Evolutionary conservation across 495 filamentous ascomycete genomes (phyloP).

Genomic region (Paragyromitra xinjiangensis): DNA sequence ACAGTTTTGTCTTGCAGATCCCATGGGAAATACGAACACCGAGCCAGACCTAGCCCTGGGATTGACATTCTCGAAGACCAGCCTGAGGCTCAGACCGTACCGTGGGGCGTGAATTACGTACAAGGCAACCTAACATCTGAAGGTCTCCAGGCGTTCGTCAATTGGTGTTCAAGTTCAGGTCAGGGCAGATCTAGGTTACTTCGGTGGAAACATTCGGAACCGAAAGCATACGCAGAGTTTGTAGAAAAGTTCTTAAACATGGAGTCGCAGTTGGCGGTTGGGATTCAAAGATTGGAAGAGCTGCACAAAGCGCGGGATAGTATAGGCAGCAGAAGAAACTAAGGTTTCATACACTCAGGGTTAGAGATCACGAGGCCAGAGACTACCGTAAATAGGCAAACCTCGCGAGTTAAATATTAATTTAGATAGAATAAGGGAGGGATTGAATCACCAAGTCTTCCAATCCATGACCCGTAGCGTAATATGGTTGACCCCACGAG

Average conservation of each 20-base stretch:
- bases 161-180: background rate
- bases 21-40: background rate
- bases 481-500: too few relatives aligned
- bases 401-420: too few relatives aligned
- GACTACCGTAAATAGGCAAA: too few relatives aligned
- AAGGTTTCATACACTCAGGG: too few relatives aligned
- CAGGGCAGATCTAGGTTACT: background rate
- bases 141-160: conserved; percentile 9
- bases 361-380: too few relatives aligned
- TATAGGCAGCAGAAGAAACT: too few relatives aligned
- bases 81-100: background rate
- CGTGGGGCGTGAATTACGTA: conserved; percentile 17
- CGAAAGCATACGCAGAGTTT: conserved; percentile 1
- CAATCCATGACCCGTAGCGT: too few relatives aligned
- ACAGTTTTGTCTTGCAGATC: background rate
- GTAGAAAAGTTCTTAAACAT: conserved; percentile 61
- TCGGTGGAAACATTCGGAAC: background rate
- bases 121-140: conserved; percentile 8
- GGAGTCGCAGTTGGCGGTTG: conserved; percentile 64
- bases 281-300: background rate
- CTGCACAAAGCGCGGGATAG: background rate
- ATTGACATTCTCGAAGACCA: background rate
- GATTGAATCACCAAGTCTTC: too few relatives aligned
- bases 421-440: too few relatives aligned
- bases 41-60: too few relatives aligned